Conservation (phyloP, 164 flowering plant genomes). For the Magnolia changhungtana region DNA sequence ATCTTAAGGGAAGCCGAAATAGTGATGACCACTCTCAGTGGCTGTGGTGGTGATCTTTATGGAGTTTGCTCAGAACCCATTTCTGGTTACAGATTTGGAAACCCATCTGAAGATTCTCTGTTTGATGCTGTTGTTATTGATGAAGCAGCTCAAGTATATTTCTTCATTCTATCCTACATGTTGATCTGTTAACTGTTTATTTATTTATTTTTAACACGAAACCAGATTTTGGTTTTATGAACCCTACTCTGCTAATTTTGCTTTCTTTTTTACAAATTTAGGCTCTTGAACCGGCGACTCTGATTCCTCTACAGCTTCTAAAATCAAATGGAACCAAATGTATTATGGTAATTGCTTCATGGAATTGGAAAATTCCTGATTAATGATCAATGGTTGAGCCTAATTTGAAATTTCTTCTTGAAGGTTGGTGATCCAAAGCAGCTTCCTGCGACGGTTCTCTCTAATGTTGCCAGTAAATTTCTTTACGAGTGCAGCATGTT, state of each 20-base stretch:
- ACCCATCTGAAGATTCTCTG: conserved; percentile 50
- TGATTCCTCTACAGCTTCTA: conserved; percentile 93
- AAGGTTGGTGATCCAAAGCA: conserved; percentile 99
- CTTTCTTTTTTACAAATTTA: conserved; percentile 23
- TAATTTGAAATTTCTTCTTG: conserved; percentile 16
- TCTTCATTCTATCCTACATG: conserved; percentile 6
- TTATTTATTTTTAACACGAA: not conserved
- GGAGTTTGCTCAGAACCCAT: conserved; percentile 73
- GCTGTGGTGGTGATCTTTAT: conserved; percentile 94
- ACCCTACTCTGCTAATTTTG: not conserved
- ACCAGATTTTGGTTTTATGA: not conserved
- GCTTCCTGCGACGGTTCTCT: conserved; percentile 98
- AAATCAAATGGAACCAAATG: conserved; percentile 76
- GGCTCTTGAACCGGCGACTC: conserved; percentile 97
- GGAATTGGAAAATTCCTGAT: not conserved
- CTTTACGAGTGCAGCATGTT: conserved; percentile 93
- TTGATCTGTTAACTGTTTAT: not conserved
- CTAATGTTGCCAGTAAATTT: conserved; percentile 84
- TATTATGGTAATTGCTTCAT: conserved; percentile 56
- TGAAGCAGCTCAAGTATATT: conserved; percentile 95
- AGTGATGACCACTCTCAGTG: conserved; percentile 88
- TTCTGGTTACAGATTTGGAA: conserved; percentile 44
- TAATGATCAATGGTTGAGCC: not conserved
- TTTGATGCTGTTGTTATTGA: conserved; percentile 97
- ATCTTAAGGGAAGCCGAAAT: conserved; percentile 88